phyloP scores from a whole-genome alignment of 768 basidiomycete species.

The Leccinum longicurvipes region DNA sequence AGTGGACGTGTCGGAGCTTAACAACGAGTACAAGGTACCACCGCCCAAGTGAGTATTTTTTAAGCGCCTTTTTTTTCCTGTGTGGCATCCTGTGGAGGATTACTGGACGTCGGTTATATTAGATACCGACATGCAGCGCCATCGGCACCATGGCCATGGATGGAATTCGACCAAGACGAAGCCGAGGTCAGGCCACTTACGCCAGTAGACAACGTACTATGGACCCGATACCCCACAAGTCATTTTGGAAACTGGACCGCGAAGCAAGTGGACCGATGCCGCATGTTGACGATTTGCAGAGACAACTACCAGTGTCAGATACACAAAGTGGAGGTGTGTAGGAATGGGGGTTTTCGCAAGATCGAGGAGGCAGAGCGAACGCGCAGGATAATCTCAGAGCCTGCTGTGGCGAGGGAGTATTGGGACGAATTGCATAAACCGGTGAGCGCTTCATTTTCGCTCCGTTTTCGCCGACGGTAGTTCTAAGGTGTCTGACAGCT shows the following conservation, averaged over 20 bases:
- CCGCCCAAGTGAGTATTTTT: slow-evolving; percentile 21
- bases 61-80: not conserved
- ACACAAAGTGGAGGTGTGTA: slow-evolving; percentile 21
- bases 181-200: slow-evolving; percentile 10
- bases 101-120: slow-evolving; percentile 4
- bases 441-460: slow-evolving; percentile 17
- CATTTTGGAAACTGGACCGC: slow-evolving; percentile 56
- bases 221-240: slow-evolving; percentile 46
- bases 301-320: slow-evolving; percentile 13
- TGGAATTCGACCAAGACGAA: slow-evolving; percentile 32
- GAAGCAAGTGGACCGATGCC: slow-evolving; percentile 36
- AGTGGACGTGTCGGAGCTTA: slow-evolving; percentile 14
- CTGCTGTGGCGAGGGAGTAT: slow-evolving; percentile 7
- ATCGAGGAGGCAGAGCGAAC: not conserved
- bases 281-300: slow-evolving; percentile 29
- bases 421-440: slow-evolving; percentile 29
- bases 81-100: slow-evolving; percentile 11
- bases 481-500: slow-evolving; percentile 14
- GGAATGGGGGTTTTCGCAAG: slow-evolving; percentile 16
- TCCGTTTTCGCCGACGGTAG: not conserved
- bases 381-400: slow-evolving; percentile 18
- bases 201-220: slow-evolving; percentile 8
- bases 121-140: slow-evolving; percentile 38
- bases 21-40: slow-evolving; percentile 14
- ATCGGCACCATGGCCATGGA: slow-evolving; percentile 42